Evolutionary conservation across 2,329 filamentous ascomycete species (phyloP).

Genomic region (Corniculantispora saksenae): DNA sequence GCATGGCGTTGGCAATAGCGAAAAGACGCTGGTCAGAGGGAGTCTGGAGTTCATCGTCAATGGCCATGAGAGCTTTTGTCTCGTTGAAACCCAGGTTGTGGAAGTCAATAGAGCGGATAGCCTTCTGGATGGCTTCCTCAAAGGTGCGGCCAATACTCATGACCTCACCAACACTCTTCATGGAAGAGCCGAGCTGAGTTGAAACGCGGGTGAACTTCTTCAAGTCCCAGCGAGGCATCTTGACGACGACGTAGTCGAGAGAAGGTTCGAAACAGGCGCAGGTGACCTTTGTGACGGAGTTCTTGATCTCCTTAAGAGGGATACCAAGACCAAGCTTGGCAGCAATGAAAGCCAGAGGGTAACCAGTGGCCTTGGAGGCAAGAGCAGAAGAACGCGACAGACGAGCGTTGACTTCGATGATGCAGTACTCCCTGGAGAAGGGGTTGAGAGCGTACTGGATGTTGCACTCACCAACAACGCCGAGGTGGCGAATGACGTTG

Average conservation of each 20-base stretch:
- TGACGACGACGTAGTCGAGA: constrained; percentile 95
- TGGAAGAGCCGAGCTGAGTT: constrained; percentile 91
- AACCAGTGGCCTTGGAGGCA: constrained; percentile 95
- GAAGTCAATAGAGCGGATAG: constrained; percentile 91
- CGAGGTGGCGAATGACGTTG: constrained; percentile 94
- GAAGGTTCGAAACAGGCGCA: constrained; percentile 98
- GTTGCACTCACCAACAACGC: constrained; percentile 97
- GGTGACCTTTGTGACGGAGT: constrained; percentile 92
- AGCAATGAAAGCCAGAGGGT: constrained; percentile 92
- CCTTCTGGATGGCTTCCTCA: constrained; percentile 98
- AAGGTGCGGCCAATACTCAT: constrained; percentile 98
- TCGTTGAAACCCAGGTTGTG: constrained; percentile 94
- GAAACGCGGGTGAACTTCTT: constrained; percentile 99
- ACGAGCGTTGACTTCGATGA: constrained; percentile 98
- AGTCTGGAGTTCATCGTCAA: constrained; percentile 93
- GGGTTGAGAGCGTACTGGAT: constrained; percentile 98
- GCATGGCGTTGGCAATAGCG: constrained; percentile 97
- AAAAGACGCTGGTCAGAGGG: constrained; percentile 97
- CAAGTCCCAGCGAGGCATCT: constrained; percentile 98
- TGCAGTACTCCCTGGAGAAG: constrained; percentile 94
- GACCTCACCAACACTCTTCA: constrained; percentile 99
- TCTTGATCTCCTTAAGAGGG: constrained; percentile 92
- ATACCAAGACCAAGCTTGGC: constrained; percentile 95
- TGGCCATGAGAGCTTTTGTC: constrained; percentile 88
- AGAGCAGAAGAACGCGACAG: constrained; percentile 92